Evolutionary conservation across 805 yeast genomes (phyloP), one percentile per base, ranked within the genome.

Genomic region (Saturnispora serradocipensis): DNA sequence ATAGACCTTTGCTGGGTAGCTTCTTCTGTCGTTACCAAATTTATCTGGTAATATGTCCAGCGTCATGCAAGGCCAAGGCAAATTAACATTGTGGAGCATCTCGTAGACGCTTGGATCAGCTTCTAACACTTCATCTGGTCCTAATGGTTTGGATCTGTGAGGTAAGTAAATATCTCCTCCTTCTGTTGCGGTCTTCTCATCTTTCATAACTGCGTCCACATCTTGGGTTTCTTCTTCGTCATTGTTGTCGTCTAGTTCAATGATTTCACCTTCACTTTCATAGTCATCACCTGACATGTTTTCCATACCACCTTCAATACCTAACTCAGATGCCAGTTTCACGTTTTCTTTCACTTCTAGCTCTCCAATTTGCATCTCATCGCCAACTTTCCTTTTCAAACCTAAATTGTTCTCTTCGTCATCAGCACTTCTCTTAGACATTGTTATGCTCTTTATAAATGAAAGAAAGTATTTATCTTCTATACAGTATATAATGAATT

Each of bases 21-120:
- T 76, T 70, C 96, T 80, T 72, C 99, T 84, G 67, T 89, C 97
- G 48, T 78, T 73, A 10, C 99, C 99, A 54, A 87, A 73, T 49
- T 74, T 72, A 65, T 93, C 99, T 5, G 96, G 96, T 49, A 93
- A 70, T 20, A 93, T 72, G 63, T 91, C 98, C 54, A 93, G 74
- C 3, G 97, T 88, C 64, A 93, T 71, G 70, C 97, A 89, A 11
- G 99, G 98, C 98, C 98, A 93, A 61, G 96, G 95, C 68, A 91
- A 72, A 67, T 87, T 87, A 54, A 91, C 88, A 61, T 86, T 87
- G 68, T 93, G 99, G 53, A 93, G 72, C 98, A 93, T 93, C 62
- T 91, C 96, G 66, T 93, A 93, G 3, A 91, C 97, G 7, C 89
- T 74, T 44, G 96, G 96, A 70, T 93, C 99, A 1, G 98, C 96